Percentiles rank a stretch among this genome's conserved stretches.
Evolutionary conservation across 805 yeast genomes (phyloP).

Genomic region (Yamadazyma akitaensis): DNA sequence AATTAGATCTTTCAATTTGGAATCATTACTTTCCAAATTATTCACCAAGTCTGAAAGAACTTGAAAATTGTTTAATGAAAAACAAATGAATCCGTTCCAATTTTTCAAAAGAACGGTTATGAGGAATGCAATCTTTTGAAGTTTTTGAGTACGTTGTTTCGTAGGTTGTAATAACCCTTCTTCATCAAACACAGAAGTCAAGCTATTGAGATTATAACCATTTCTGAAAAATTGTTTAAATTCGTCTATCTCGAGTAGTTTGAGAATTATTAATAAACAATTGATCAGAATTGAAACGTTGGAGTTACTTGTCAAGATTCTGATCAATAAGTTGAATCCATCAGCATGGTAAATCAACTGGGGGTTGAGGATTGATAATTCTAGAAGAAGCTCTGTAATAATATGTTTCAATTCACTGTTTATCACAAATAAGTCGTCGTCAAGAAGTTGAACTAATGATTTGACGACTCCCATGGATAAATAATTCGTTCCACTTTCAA

Average conservation of each 20-base stretch:
- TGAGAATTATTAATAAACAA: constrained; percentile 37
- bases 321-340: constrained; percentile 49
- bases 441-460: constrained; percentile 62
- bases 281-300: constrained; percentile 13
- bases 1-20: constrained; percentile 55
- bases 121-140: constrained; percentile 59
- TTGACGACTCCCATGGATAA: constrained; percentile 63
- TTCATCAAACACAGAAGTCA: constrained; percentile 65
- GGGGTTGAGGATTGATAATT: constrained; percentile 36
- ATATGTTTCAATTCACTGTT: constrained; percentile 31
- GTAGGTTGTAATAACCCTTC: constrained; percentile 36
- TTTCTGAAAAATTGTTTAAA: constrained; percentile 53
- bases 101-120: constrained; percentile 60
- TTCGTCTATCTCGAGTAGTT: constrained; percentile 55
- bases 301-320: constrained; percentile 40
- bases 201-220: constrained; percentile 58
- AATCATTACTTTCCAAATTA: constrained; percentile 59
- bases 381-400: constrained; percentile 36
- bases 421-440: constrained; percentile 17
- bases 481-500: constrained; percentile 47
- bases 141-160: constrained; percentile 45
- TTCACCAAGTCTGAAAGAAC: constrained; percentile 56
- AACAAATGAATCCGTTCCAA: constrained; percentile 73
- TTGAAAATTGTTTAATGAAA: constrained; percentile 53
- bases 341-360: constrained; percentile 47